Base-by-base conservation (phyloP, 495 filamentous ascomycete species). In the Neurospora sp. region DNA sequence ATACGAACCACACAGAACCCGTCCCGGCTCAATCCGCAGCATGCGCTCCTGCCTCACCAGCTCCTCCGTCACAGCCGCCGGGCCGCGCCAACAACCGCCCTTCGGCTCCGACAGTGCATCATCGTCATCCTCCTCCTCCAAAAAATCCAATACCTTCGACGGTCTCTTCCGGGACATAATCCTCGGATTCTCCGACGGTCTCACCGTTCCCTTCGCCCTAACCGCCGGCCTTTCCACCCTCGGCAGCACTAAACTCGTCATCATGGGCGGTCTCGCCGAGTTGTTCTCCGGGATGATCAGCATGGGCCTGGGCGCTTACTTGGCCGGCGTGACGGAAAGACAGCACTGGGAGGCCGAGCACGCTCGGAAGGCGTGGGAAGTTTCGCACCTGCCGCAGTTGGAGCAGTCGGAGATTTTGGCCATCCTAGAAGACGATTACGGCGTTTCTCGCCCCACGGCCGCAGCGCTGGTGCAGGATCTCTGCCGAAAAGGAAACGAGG, bases 281-380 rank as follows among this genome's bases (percentile, higher is more conserved):
- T 80, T 91, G n/a, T 87, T 90, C 75, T 83, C 83, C 10, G 89
- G 89, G 39, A 82, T 85, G 22, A 88, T 91, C 69, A 86, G 83
- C 8, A 91, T 91, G 89, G 89, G 89, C 0, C 79, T 91, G 3
- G 89, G 89, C 46, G 89, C 86, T 27, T 91, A 86, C 73, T 76
- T 88, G 8, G 86, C 86, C 8, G 81, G 84, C 14, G 78, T 81
- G 12, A 88, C 83, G 4, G 86, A 88, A 35, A 69, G 78, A 41
- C 79, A 85, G 40, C 83, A 84, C 75, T 88, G 86, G 76, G 76
- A 80, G 40, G 76, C 80, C 31, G 87, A 88, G 74, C 77, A 85
- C 73, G 72, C 71, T n/a, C 78, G 85, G 20, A 85, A 87, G 77
- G 44, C 71, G 6, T 61, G 74, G 16, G 85, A 87, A 70, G 84